Base-by-base conservation (phyloP, 1,139 yeast species). In the Protomyces inouyei region DNA sequence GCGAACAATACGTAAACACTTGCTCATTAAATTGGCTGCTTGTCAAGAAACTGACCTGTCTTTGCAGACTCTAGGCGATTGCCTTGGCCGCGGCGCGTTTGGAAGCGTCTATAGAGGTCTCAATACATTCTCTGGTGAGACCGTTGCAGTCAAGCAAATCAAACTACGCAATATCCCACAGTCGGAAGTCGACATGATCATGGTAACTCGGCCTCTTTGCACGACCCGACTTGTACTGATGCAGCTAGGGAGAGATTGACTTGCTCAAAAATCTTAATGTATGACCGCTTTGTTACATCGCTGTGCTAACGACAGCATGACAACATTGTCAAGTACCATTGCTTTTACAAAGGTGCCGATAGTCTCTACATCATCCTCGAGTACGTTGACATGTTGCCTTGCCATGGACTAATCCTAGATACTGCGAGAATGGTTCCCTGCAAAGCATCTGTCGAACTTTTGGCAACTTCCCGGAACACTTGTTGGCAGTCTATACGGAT, bases 311-410 rank as follows among this genome's bases (percentile, higher is more conserved):
- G 37, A 10, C 25, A 83, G 69, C 97, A 93, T 73, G 84, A 85
- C 3, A 89, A 93, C 71, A 91, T 93, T 65, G 97, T 93, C 64
- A 88, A 88, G 71, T 89, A 92, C 71, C 93, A 86, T 69, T 97
- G 97, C 1, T 91, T 88, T 73, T 87, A 89, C 64, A 85, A 88
- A 71, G 86, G 87, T 36, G 78, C 83, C 1, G 79, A 80, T 43
- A 82, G 85, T 16, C 77, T 92, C 66, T 87, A 87, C 71, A 87
- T 92, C 45, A 84, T 93, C 55, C 78, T 93, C 57, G 92, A 86
- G 74, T 37, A 14, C 43, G 43, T 37, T n/a, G 8, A 21, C 54
- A 16, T 9, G 21, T 25, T 51, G 52, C 55, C 32, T 12, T n/a
- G 14, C 77, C 48, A 72, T 73, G 71, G 32, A 28, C 32, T 28